Conservation (phyloP, 139 green algal genomes). For the Diplosphaera chodatii region DNA sequence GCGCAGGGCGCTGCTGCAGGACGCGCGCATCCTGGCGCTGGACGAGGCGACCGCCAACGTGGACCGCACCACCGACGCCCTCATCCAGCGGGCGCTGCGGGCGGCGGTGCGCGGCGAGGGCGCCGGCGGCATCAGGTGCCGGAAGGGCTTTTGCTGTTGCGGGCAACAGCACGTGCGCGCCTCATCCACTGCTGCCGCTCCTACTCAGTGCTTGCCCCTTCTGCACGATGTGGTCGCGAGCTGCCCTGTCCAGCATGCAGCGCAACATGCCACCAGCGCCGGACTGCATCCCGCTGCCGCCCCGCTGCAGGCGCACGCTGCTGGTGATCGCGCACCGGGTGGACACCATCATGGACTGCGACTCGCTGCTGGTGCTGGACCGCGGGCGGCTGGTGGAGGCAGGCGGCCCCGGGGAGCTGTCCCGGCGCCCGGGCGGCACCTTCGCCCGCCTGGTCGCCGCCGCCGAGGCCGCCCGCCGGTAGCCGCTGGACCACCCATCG, state of each 20-base stretch:
- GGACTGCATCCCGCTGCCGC: no score
- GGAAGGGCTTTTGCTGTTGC: no score
- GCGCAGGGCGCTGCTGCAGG: constrained; percentile 51
- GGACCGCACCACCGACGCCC: constrained; percentile 70
- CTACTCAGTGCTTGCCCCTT: no score
- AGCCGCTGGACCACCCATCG: background rate
- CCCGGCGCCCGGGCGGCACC: background rate
- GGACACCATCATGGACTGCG: constrained; percentile 84
- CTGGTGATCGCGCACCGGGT: constrained; percentile 74
- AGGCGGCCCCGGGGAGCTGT: constrained; percentile 41
- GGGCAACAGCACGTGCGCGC: no score
- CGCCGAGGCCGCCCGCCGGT: background rate
- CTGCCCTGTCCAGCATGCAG: no score
- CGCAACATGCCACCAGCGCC: no score
- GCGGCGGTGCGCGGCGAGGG: background rate
- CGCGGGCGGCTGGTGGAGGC: constrained; percentile 63
- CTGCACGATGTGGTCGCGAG: no score
- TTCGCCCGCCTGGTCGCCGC: constrained; percentile 11
- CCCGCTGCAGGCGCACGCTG: constrained; percentile 50
- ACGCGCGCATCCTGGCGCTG: constrained; percentile 51
- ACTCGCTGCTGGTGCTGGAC: constrained; percentile 72
- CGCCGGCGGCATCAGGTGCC: background rate
- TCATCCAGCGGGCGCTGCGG: constrained; percentile 48
- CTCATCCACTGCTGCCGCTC: no score
- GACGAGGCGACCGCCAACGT: constrained; percentile 83